Percentiles rank a stretch among this genome's conserved stretches.
These are phyloP conservation scores for Penicillium sp. DNA, from an alignment of 2,329 filamentous ascomycete species.

Conservation along the genomic window DNA sequence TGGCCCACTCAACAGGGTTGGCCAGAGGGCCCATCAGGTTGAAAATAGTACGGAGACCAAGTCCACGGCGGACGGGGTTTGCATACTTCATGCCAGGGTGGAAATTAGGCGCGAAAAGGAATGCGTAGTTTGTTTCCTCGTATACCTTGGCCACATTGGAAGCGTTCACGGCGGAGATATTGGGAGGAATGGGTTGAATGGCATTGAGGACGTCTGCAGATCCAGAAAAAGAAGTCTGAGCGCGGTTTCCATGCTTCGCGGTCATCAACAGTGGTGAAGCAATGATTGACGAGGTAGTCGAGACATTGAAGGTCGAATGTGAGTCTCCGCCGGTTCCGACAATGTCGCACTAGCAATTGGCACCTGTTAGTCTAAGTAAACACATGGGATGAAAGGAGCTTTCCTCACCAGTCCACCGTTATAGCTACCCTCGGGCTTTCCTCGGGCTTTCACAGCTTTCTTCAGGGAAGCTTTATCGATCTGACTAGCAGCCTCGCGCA, in stretches of 20 bases:
- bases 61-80: constrained; percentile 75
- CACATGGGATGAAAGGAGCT: not conserved
- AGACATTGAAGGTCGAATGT: constrained; percentile 98
- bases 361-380: not conserved
- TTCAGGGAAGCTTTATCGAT: constrained; percentile 63
- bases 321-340: constrained; percentile 95
- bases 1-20: constrained; percentile 76
- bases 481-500: constrained; percentile 72
- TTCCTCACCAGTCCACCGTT: constrained; percentile 71
- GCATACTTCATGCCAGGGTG: constrained; percentile 92
- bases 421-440: constrained; percentile 68
- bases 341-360: constrained; percentile 69
- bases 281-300: constrained; percentile 88
- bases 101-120: constrained; percentile 93
- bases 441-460: constrained; percentile 57
- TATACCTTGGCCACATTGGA: constrained; percentile 69
- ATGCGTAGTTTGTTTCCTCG: constrained; percentile 79
- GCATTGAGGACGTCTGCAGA: constrained; percentile 84
- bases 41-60: constrained; percentile 95
- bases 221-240: constrained; percentile 90
- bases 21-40: constrained; percentile 90
- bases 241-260: constrained; percentile 93
- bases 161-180: constrained; percentile 69
- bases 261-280: constrained; percentile 79
- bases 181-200: constrained; percentile 66